Conservation (phyloP, 2,329 filamentous ascomycete genomes). For the Arthrobotrys sphaeroides region DNA sequence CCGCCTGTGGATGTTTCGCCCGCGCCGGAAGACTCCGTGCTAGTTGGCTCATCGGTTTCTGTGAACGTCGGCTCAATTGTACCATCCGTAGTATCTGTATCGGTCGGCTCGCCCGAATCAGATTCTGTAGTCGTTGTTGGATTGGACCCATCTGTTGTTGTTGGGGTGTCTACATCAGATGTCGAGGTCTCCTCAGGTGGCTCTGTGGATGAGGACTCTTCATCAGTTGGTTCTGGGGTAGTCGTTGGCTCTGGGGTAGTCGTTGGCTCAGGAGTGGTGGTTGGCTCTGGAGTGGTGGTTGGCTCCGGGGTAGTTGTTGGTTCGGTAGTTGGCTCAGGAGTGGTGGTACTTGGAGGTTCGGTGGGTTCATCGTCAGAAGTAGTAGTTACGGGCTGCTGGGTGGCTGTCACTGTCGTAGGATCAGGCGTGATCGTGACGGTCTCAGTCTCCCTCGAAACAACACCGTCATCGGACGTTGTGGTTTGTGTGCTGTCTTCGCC, state of each 20-base stretch:
- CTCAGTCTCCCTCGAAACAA: conserved; percentile 22
- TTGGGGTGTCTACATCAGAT: background rate
- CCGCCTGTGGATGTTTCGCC: conserved; percentile 4
- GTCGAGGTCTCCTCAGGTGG: background rate
- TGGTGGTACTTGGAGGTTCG: conserved; percentile 5
- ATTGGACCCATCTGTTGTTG: background rate
- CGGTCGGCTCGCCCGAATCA: background rate
- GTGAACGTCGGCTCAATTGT: conserved; percentile 16
- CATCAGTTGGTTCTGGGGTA: background rate
- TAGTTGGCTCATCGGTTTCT: background rate
- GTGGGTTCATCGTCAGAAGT: conserved; percentile 1
- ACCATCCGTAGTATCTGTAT: background rate
- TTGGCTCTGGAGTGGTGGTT: background rate
- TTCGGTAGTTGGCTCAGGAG: background rate
- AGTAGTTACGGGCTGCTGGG: background rate
- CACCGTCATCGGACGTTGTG: background rate
- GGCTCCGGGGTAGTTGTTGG: background rate
- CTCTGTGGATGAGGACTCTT: background rate
- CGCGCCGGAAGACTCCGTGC: background rate
- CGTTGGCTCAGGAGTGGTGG: background rate
- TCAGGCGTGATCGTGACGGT: conserved; percentile 26
- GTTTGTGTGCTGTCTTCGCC: conserved; percentile 36
- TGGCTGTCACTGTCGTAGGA: conserved; percentile 23
- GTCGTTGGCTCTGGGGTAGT: background rate
- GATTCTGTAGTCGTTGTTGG: background rate